A percentile compares a stretch with the other conserved stretches of the same genome.
phyloP scores from a whole-genome alignment of 306 rosid genomes.

The Fragaria vesca region DNA sequence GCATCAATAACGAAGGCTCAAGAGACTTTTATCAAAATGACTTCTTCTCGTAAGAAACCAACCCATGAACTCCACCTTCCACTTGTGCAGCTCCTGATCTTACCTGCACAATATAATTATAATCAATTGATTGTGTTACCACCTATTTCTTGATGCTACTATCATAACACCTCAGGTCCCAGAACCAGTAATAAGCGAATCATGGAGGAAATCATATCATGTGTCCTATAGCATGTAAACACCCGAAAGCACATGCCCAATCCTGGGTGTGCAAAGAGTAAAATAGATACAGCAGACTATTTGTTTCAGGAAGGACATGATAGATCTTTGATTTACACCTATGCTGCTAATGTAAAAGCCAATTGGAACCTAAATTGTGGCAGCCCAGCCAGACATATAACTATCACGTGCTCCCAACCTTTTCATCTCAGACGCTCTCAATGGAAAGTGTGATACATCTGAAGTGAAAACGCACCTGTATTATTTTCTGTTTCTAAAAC shows the following conservation, averaged over 20 bases:
- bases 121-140: not conserved
- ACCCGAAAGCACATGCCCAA: not conserved
- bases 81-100: slow-evolving; percentile 94
- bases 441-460: not conserved
- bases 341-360: not conserved
- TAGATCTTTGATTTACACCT: not conserved
- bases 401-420: not conserved
- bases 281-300: not conserved
- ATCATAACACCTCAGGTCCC: not conserved
- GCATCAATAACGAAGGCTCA: not conserved
- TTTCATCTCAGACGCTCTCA: not conserved
- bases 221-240: not conserved
- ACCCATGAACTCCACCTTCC: slow-evolving; percentile 92
- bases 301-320: not conserved
- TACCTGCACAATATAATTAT: slow-evolving; percentile 42
- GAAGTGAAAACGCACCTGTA: not conserved
- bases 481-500: not conserved
- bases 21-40: slow-evolving; percentile 42
- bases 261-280: not conserved
- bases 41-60: slow-evolving; percentile 85
- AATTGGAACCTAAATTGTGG: not conserved
- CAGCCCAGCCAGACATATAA: not conserved
- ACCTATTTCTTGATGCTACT: not conserved
- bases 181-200: not conserved
- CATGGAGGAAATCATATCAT: not conserved